Evolutionary conservation across 208 protist species (phyloP), one percentile per base, ranked within the genome.

Genomic region (Giardia duodenalis): DNA sequence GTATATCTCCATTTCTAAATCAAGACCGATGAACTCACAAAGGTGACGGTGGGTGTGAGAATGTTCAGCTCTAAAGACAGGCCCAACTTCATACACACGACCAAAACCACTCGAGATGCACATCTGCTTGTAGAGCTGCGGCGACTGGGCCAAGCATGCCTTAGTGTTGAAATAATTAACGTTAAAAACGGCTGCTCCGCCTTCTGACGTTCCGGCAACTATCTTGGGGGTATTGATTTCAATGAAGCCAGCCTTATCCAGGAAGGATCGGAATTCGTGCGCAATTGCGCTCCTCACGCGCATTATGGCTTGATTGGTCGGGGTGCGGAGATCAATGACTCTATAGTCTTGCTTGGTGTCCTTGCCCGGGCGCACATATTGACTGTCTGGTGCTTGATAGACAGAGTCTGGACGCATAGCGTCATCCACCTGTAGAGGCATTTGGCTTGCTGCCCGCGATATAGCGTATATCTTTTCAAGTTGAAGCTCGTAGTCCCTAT

Each of bases 61-160:
- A 94, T 99, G 98, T 96, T 99, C 99, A 0, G 98, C 97, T 92
- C 99, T 96, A 95, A 99, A 99, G 42, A 99, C 98, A 44, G 96
- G 96, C 19, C 93, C 96, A 47, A 97, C 92, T 76, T 97, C 96
- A 93, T 96, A 97, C 39, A 97, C 96, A 1, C 94, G 94, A 2
- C 97, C 95, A 1, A 99, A 93, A 93, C 99, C 98, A 46, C 96
- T 96, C 93, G 96, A 95, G 1, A 99, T 96, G 39, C 97, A 97
- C 98, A 99, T 99, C 95, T 99, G 98, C 96, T 99, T 99, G 96
- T 99, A 99, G 47, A 99, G 96, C 96, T 99, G 98, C 30, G 98
- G 98, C 22, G 97, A 99, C 96, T 99, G 98, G 22, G 98, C 98
- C 0, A 99, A 95, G 95, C 96, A 99, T 1, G 98, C 98, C 0